Conservation (phyloP, 129 eudicot genomes). For the Heracleum sosnowskyi region DNA sequence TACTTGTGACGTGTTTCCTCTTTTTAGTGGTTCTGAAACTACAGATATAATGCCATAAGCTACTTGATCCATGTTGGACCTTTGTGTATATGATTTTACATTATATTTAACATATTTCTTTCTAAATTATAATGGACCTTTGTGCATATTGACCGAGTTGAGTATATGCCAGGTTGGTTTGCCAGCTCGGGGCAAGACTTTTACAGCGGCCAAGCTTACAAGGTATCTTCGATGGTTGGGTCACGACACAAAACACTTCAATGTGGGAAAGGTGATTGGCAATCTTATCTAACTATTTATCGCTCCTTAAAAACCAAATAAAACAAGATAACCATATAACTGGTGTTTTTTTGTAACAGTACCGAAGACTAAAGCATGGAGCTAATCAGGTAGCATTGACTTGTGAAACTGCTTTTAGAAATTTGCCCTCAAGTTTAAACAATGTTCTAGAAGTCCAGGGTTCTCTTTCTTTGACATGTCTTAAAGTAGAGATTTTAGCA, state of each 20-base stretch:
- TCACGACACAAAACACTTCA: slow-evolving; percentile 96
- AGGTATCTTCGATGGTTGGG: slow-evolving; percentile 99
- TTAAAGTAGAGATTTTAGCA: neutral
- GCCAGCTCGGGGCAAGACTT: slow-evolving; percentile 99
- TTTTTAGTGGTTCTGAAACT: neutral
- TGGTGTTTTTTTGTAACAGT: slow-evolving; percentile 46
- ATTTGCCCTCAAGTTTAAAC: neutral
- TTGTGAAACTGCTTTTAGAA: neutral
- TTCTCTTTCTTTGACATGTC: neutral
- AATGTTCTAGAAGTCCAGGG: neutral
- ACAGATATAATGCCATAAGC: neutral
- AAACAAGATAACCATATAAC: slow-evolving; percentile 19
- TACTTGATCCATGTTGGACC: neutral
- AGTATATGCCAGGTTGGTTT: slow-evolving; percentile 67
- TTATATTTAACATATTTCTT: neutral
- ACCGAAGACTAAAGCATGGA: slow-evolving; percentile 94
- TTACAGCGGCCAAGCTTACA: slow-evolving; percentile 96
- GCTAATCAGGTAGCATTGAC: slow-evolving; percentile 59
- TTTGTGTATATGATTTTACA: neutral
- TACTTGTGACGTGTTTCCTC: neutral
- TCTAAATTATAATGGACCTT: neutral
- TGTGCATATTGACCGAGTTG: neutral
- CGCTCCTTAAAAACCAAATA: slow-evolving; percentile 4
- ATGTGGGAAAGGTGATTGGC: slow-evolving; percentile 86
- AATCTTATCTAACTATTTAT: slow-evolving; percentile 3